phyloP scores from a whole-genome alignment of 148 eudicot species.

The Drosera capensis region DNA sequence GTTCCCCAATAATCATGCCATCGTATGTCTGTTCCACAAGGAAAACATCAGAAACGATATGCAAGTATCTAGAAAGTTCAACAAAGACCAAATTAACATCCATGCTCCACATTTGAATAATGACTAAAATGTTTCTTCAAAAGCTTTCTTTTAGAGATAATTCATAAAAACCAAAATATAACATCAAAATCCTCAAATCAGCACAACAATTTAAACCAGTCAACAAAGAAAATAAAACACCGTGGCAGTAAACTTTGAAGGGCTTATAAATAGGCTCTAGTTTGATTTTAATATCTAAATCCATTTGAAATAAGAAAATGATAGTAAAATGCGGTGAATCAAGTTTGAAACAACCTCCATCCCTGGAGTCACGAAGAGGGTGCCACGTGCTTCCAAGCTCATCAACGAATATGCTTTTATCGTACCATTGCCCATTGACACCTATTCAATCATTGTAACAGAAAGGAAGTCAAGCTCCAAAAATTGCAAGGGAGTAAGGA shows the following conservation, averaged over 20 bases:
- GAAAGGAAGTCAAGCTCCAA: slow-evolving; percentile 5
- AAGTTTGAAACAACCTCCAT: slow-evolving; percentile 47
- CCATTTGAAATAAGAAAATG: not conserved
- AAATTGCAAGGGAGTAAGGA: too few species aligned
- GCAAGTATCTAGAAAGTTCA: not conserved
- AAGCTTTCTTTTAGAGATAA: too few species aligned
- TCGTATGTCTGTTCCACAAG: slow-evolving; percentile 58
- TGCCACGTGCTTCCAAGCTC: slow-evolving; percentile 95
- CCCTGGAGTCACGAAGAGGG: slow-evolving; percentile 76
- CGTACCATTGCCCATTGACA: slow-evolving; percentile 80
- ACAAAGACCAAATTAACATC: not conserved
- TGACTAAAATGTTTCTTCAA: too few species aligned
- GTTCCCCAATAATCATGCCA: slow-evolving; percentile 97
- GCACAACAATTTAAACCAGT: not conserved
- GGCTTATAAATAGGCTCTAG: too few species aligned
- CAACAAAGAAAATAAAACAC: too few species aligned
- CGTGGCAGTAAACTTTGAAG: too few species aligned
- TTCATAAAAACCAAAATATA: not conserved
- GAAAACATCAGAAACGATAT: slow-evolving; percentile 3
- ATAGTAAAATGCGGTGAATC: not conserved
- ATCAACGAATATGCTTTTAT: slow-evolving; percentile 72
- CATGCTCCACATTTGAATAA: not conserved
- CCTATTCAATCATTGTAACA: slow-evolving; percentile 28
- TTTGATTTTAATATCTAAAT: not conserved
- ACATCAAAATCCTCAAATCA: not conserved